These are phyloP conservation scores for Penicillium italicum DNA, from an alignment of 2,329 filamentous ascomycete genomes.

Conservation along the genomic window DNA sequence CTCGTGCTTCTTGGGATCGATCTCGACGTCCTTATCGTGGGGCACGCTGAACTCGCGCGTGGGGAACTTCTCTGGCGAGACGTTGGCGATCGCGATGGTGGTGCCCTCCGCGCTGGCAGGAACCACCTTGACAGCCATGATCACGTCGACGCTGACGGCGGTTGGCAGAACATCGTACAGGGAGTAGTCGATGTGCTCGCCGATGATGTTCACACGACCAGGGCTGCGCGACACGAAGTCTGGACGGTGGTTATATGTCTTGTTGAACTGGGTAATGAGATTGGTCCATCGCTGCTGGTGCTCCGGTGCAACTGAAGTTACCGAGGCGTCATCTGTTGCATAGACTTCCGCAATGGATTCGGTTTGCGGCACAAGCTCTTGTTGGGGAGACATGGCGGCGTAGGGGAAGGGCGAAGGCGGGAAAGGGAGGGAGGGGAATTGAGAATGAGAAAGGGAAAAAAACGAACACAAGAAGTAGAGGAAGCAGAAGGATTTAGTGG, in stretches of 20 bases:
- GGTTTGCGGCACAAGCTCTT: slow-evolving; percentile 65
- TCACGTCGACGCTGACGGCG: slow-evolving; percentile 85
- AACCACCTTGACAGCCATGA: slow-evolving; percentile 70
- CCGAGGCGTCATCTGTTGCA: slow-evolving; percentile 72
- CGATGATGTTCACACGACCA: slow-evolving; percentile 95
- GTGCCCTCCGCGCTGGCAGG: slow-evolving; percentile 45
- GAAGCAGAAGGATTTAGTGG: neutral
- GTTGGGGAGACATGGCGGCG: slow-evolving; percentile 39
- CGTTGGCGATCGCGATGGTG: slow-evolving; percentile 75
- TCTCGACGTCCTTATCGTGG: slow-evolving; percentile 60
- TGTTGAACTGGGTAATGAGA: slow-evolving; percentile 67
- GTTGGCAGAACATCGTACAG: slow-evolving; percentile 94
- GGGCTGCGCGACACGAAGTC: slow-evolving; percentile 86
- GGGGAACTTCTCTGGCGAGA: slow-evolving; percentile 71
- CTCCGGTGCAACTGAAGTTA: slow-evolving; percentile 61
- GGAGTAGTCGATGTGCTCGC: slow-evolving; percentile 98
- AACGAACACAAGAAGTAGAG: neutral
- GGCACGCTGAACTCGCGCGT: slow-evolving; percentile 71
- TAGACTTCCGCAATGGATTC: slow-evolving; percentile 78
- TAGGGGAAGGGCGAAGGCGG: slow-evolving; percentile 1
- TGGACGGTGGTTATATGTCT: slow-evolving; percentile 65
- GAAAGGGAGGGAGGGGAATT: neutral
- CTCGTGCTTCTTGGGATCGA: slow-evolving; percentile 80
- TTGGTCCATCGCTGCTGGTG: slow-evolving; percentile 73
- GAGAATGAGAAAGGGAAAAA: neutral